These are phyloP conservation scores for Gossypium anomalum DNA, from an alignment of 345 rosid genomes.

Conservation along the genomic window DNA sequence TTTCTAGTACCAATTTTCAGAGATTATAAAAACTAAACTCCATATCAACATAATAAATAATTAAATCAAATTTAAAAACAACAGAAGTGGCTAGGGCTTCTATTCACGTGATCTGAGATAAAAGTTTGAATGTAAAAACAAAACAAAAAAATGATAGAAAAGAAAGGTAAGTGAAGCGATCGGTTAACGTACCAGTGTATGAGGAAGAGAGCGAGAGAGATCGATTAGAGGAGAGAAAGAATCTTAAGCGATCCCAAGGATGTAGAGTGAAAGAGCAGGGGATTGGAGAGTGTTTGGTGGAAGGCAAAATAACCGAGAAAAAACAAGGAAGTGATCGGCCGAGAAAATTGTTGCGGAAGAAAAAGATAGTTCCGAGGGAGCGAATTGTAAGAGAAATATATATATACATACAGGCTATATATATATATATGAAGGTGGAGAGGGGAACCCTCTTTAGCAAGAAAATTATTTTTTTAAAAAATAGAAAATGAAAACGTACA, in stretches of 20 bases:
- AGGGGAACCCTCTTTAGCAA: conserved; percentile 8
- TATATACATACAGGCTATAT: no score
- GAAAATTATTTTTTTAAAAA: neutral
- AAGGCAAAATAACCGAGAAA: conserved; percentile 29
- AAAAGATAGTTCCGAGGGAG: conserved; percentile 22
- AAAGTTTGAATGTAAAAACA: conserved; percentile 10
- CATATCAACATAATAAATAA: neutral
- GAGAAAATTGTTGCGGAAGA: conserved; percentile 5
- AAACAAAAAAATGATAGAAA: neutral
- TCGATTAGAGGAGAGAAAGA: conserved; percentile 22
- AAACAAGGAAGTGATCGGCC: conserved; percentile 33
- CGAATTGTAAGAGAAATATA: conserved; percentile 12
- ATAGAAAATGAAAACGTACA: neutral
- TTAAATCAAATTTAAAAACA: neutral
- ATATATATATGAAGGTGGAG: neutral
- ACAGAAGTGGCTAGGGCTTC: neutral
- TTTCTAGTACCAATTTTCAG: neutral
- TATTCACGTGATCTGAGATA: conserved; percentile 21
- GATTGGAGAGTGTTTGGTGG: conserved; percentile 24
- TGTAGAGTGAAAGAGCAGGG: conserved; percentile 6
- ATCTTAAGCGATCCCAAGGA: conserved; percentile 31
- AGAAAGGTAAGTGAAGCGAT: conserved; percentile 19
- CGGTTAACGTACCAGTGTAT: conserved; percentile 35
- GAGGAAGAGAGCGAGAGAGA: conserved; percentile 28
- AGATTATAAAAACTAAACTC: conserved; percentile 13